These are phyloP conservation scores for Kalanchoe fedtschenkoi DNA, from an alignment of 164 flowering plant species.

Conservation along the genomic window DNA sequence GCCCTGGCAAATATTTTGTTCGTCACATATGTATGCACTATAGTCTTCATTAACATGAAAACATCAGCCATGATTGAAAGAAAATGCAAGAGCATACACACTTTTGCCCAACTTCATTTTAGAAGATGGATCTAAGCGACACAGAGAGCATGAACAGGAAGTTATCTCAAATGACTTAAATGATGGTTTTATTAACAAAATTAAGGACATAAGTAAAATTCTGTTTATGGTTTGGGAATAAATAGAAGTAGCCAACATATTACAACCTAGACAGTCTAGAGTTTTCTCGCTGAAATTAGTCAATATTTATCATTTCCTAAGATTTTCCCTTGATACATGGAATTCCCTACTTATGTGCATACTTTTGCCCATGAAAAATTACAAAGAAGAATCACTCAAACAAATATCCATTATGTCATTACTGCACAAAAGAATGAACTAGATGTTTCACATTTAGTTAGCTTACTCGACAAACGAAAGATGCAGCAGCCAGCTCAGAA, in stretches of 20 bases:
- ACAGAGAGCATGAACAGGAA: too few species aligned
- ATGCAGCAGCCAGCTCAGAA: slow-evolving; percentile 95
- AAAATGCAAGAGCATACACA: not conserved
- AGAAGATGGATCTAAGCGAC: too few species aligned
- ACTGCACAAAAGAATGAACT: not conserved
- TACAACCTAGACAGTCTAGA: too few species aligned
- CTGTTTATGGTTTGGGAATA: too few species aligned
- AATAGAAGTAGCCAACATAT: too few species aligned
- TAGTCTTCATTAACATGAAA: not conserved
- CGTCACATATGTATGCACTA: not conserved
- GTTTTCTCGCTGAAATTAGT: too few species aligned
- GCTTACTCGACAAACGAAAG: slow-evolving; percentile 92
- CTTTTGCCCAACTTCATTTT: too few species aligned
- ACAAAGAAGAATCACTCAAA: not conserved
- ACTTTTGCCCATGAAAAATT: not conserved
- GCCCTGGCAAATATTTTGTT: slow-evolving; percentile 41
- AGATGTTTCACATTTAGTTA: not conserved
- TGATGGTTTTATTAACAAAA: not conserved
- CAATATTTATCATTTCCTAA: too few species aligned
- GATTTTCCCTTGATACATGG: too few species aligned
- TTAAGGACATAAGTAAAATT: not conserved
- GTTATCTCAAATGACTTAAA: not conserved
- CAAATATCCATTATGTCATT: not conserved
- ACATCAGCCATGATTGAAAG: not conserved
- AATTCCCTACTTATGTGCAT: too few species aligned